These are phyloP conservation scores for Aspergillus caelatus DNA, from an alignment of 2,329 filamentous ascomycete species.

Conservation along the genomic window DNA sequence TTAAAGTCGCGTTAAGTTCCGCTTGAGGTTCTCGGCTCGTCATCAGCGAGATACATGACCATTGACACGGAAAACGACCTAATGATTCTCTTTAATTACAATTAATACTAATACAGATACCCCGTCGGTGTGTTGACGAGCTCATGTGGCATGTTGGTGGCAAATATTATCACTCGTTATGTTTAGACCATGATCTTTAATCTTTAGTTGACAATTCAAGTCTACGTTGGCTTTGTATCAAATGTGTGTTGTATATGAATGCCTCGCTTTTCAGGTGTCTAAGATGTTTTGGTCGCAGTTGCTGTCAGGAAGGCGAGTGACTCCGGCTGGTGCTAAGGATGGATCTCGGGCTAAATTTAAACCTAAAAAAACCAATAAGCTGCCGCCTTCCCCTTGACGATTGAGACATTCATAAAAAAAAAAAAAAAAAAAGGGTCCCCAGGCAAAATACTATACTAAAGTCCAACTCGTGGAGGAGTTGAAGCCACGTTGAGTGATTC, in stretches of 20 bases:
- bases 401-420: background rate
- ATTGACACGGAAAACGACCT: constrained; percentile 9
- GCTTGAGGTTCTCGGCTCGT: background rate
- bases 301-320: background rate
- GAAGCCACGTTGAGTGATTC: background rate
- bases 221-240: background rate
- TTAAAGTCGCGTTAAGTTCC: background rate
- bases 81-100: constrained; percentile 6
- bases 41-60: constrained; percentile 3
- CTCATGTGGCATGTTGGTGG: constrained; percentile 5
- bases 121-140: constrained; percentile 14
- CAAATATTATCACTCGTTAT: constrained; percentile 1
- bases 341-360: background rate
- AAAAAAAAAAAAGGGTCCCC: background rate
- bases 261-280: background rate
- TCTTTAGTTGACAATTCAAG: background rate
- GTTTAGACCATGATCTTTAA: constrained; percentile 2
- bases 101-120: constrained; percentile 12
- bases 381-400: constrained; percentile 26
- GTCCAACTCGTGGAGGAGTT: background rate
- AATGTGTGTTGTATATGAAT: background rate
- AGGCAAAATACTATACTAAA: background rate
- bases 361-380: background rate
- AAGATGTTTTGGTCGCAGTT: background rate
- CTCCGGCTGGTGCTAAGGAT: background rate